These are phyloP conservation scores for Podosphaera fusca DNA, from an alignment of 2,329 filamentous ascomycete species.

Conservation along the genomic window DNA sequence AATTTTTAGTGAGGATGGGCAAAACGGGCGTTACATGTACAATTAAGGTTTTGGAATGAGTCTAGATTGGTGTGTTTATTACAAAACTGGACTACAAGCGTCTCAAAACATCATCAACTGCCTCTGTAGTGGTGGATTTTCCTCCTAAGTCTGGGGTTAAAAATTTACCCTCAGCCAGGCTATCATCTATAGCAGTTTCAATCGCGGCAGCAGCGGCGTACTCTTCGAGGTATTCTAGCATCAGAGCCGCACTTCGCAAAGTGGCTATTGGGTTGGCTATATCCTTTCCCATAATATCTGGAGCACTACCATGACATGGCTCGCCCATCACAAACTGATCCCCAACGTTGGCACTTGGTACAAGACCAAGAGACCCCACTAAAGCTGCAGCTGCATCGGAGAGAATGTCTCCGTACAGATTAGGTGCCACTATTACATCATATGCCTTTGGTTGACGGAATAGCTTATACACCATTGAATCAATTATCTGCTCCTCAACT, in stretches of 20 bases:
- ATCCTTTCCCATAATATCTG: slow-evolving; percentile 78
- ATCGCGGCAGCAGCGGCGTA: slow-evolving; percentile 71
- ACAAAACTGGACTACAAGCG: slow-evolving; percentile 33
- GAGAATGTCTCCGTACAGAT: slow-evolving; percentile 91
- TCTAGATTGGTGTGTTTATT: neutral
- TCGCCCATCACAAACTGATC: slow-evolving; percentile 90
- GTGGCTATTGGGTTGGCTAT: slow-evolving; percentile 96
- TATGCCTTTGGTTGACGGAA: slow-evolving; percentile 89
- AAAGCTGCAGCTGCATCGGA: slow-evolving; percentile 88
- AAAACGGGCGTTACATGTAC: neutral
- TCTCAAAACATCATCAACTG: slow-evolving; percentile 67
- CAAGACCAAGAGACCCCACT: slow-evolving; percentile 75
- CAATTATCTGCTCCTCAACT: slow-evolving; percentile 94
- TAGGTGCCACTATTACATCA: slow-evolving; percentile 94
- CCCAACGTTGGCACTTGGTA: slow-evolving; percentile 87
- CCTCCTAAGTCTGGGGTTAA: slow-evolving; percentile 82
- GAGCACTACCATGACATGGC: slow-evolving; percentile 89
- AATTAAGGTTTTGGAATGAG: neutral
- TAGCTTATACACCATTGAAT: slow-evolving; percentile 98
- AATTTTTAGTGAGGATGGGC: too few relatives aligned
- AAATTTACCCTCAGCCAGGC: slow-evolving; percentile 60
- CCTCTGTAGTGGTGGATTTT: slow-evolving; percentile 62
- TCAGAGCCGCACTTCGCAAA: slow-evolving; percentile 68
- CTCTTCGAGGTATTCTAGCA: slow-evolving; percentile 89
- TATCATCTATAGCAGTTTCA: slow-evolving; percentile 77